Base-by-base conservation (phyloP, 805 yeast genomes). In the Wickerhamomyces strasburgensis region DNA sequence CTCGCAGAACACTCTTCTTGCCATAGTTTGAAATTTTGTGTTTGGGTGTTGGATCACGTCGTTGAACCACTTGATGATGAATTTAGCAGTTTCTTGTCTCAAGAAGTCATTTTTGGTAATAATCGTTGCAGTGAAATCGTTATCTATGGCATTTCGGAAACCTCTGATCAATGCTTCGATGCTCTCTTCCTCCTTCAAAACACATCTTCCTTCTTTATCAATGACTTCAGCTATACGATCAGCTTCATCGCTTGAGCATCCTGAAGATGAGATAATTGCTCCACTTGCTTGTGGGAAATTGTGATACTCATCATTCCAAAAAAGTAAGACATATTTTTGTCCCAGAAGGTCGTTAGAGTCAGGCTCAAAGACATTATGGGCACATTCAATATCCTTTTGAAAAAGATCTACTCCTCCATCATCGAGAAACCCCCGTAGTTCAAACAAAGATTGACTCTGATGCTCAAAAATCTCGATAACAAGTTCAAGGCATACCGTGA, bases 261-360 rank as follows among this genome's bases (percentile, higher is more conserved):
- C 62, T 1, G 61, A 51, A 1, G 68, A 68, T 2, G 55, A 54
- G 5, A 47, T 46, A 26, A 79, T 65, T 4, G 77, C 75, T 10
- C 58, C 55, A 14, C 62, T 64, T 2, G 84, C 84, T 39, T 75
- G 73, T 2, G 68, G 63, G 46, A 70, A 73, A 48, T 75, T 73
- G 50, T 84, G 93, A 46, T 66, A 68, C 49, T 84, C 93, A 52
- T 84, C 94, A 55, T 84, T 84, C 83, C 89, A 84, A n/a, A 82
- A 63, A 16, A 80, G 52, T 23, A 83, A 62, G 29, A 65, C 59
- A 62, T 72, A 78, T 11, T 63, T 58, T 15, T 58, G n/a, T n/a
- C n/a, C n/a, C n/a, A n/a, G n/a, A 40, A 2, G 29, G n/a, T 27
- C 11, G 14, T 18, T 14, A 19, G 13, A 7, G 34, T 31, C 16